A percentile compares a stretch with the other conserved stretches of the same genome.
phyloP scores from a whole-genome alignment of 495 filamentous ascomycete genomes.

The Aspergillus egyptiacus region DNA sequence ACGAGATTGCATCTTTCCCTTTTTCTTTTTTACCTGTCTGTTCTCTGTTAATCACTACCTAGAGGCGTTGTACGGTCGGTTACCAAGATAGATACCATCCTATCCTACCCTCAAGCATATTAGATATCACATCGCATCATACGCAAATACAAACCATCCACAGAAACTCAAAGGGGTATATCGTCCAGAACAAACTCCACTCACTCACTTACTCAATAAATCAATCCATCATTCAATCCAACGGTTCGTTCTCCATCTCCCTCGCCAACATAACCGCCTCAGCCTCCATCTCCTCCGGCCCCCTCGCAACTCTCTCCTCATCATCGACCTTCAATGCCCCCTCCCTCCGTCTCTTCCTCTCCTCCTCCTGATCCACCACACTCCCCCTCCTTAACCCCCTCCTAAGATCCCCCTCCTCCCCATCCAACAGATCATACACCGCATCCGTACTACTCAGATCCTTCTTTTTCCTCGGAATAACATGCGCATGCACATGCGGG shows the following conservation, averaged over 20 bases:
- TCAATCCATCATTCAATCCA: slow-evolving; percentile 10
- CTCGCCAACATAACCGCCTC: slow-evolving; percentile 64
- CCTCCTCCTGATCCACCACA: slow-evolving; percentile 78
- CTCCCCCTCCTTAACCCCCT: slow-evolving; percentile 33
- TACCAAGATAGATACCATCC: slow-evolving; percentile 13
- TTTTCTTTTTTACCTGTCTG: not conserved
- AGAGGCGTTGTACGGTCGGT: slow-evolving; percentile 12
- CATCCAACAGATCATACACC: slow-evolving; percentile 78
- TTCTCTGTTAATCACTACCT: slow-evolving; percentile 4
- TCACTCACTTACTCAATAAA: too few species aligned
- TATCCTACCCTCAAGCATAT: not conserved
- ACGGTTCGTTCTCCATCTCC: slow-evolving; percentile 43
- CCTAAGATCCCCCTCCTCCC: slow-evolving; percentile 79
- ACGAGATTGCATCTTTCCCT: not conserved
- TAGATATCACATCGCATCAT: too few species aligned
- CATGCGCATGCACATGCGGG: slow-evolving; percentile 85
- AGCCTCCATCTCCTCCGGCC: slow-evolving; percentile 66
- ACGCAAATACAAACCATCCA: not conserved
- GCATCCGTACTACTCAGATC: slow-evolving; percentile 56
- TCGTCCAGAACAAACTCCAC: not conserved
- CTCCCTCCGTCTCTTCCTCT: slow-evolving; percentile 45
- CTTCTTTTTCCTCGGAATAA: slow-evolving; percentile 67
- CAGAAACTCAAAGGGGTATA: not conserved
- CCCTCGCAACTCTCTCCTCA: slow-evolving; percentile 59
- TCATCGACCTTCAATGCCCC: slow-evolving; percentile 55